Evolutionary conservation across 1,284 basidiomycete genomes (phyloP), one percentile per base, ranked within the genome.

Genomic region (Ceratobasidium sp.): DNA sequence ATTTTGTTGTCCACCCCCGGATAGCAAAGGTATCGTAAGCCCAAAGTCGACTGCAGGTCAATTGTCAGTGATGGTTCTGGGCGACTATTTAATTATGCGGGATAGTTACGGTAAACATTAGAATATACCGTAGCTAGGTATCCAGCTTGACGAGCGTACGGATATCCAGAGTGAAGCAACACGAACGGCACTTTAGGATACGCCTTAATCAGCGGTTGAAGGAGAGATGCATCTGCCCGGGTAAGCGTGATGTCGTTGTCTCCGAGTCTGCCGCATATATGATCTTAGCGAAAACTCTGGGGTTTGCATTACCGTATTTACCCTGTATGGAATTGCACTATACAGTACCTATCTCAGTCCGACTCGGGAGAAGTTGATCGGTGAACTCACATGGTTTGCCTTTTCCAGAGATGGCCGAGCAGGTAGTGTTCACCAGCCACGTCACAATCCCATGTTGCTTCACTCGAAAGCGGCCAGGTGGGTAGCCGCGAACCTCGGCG

Each of bases 271-370:
- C 27, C 3, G 5, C 48, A 51, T n/a, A 19, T 36, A 33, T 29
- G 7, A 31, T 50, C 33, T 51, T 33, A 48, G 27, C 44, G 14
- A 24, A 5, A n/a, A 31, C 27, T 22, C 29, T n/a, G 24, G 36
- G 4, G 36, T 41, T 27, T 50, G 27, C 4, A 11, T 22, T 2
- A n/a, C 31, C 4, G n/a, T 22, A 27, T 33, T 36, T 51, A 67
- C 29, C 92, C 92, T 4, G 91, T 93, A 79, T 93, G 92, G 81
- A 94, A 94, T 82, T 93, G 92, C 8, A 93, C 92, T 92, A 19
- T 14, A 57, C 65, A 74, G 51, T n/a, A 31, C 47, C 36, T 5
- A 5, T 41, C 54, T 24, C 4, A 31, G 44, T 44, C 33, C 22
- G 9, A 47, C 57, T 41, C 36, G 31, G 31, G 29, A 19, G 44